These are phyloP conservation scores for Zygosaccharomyces pseudobailii DNA, from an alignment of 1,139 yeast genomes.

Conservation along the genomic window DNA sequence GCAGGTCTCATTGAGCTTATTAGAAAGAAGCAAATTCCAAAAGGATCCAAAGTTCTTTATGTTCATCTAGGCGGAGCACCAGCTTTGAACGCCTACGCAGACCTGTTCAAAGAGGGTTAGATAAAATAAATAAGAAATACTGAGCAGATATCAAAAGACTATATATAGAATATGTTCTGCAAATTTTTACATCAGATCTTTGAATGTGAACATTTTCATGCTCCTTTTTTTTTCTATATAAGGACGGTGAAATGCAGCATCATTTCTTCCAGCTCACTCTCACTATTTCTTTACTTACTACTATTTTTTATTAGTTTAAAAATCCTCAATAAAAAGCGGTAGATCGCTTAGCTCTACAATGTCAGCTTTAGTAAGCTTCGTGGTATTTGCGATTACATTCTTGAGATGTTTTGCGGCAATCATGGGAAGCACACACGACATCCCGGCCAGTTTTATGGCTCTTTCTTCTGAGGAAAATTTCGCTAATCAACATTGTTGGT, in stretches of 20 bases:
- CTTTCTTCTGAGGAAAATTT: not conserved
- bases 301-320: not conserved
- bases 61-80: slow-evolving; percentile 35
- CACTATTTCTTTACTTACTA: not conserved
- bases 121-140: not conserved
- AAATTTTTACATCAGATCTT: too few species aligned
- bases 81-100: slow-evolving; percentile 22
- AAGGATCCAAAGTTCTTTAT: slow-evolving; percentile 30
- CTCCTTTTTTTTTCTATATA: not conserved
- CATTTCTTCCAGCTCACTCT: not conserved
- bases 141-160: too few species aligned
- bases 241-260: not conserved
- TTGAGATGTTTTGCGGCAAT: not conserved
- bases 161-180: too few species aligned
- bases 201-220: too few species aligned
- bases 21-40: slow-evolving; percentile 26
- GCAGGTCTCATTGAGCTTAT: slow-evolving; percentile 29
- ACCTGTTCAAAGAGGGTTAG: slow-evolving; percentile 6
- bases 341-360: not conserved
- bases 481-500: not conserved
- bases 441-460: not conserved
- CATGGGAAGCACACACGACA: not conserved
- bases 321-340: not conserved
- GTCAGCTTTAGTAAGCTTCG: not conserved
- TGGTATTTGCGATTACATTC: not conserved